Percentiles rank a stretch among this genome's conserved stretches.
Evolutionary conservation across 163 green algal species (phyloP).

Genomic region (Chlorella variabilis): DNA sequence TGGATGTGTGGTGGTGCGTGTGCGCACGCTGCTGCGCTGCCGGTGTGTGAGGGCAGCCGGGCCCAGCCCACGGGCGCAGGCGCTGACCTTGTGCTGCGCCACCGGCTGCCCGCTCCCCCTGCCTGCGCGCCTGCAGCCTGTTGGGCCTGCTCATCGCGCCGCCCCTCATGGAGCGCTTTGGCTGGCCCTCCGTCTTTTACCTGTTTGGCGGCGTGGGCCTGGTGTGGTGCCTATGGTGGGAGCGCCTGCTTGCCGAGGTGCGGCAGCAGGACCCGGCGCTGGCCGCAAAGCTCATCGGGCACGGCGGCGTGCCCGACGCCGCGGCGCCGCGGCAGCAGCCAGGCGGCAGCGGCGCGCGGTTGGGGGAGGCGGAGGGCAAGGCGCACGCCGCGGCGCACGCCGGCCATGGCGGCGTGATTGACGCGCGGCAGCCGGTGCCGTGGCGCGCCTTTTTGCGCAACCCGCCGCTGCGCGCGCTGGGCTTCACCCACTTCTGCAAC

Average conservation of each 20-base stretch:
- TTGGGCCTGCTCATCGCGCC: constrained; percentile 91
- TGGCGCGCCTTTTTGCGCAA: constrained; percentile 87
- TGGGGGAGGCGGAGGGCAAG: background rate
- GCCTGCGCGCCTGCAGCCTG: constrained; percentile 58
- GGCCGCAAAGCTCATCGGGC: constrained; percentile 15
- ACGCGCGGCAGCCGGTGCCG: constrained; percentile 62
- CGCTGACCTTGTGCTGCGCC: background rate
- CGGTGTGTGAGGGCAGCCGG: no score
- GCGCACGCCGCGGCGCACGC: background rate
- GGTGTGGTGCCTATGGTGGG: constrained; percentile 84
- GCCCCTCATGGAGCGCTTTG: constrained; percentile 81
- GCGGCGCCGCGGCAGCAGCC: background rate
- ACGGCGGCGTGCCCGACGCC: background rate
- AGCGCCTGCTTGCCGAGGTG: constrained; percentile 60
- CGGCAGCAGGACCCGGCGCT: constrained; percentile 52
- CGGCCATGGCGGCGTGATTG: constrained; percentile 17
- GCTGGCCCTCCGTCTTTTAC: constrained; percentile 92
- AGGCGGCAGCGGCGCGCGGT: no score
- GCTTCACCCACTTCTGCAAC: constrained; percentile 94
- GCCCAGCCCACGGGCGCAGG: no score
- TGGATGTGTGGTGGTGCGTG: no score
- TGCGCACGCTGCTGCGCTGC: no score
- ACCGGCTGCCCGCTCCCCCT: background rate
- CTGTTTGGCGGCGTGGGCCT: constrained; percentile 86
- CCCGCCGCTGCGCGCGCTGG: constrained; percentile 78